Evolutionary conservation across 345 rosid species (phyloP), one percentile per base, ranked within the genome.

Genomic region (Litchi chinensis): DNA sequence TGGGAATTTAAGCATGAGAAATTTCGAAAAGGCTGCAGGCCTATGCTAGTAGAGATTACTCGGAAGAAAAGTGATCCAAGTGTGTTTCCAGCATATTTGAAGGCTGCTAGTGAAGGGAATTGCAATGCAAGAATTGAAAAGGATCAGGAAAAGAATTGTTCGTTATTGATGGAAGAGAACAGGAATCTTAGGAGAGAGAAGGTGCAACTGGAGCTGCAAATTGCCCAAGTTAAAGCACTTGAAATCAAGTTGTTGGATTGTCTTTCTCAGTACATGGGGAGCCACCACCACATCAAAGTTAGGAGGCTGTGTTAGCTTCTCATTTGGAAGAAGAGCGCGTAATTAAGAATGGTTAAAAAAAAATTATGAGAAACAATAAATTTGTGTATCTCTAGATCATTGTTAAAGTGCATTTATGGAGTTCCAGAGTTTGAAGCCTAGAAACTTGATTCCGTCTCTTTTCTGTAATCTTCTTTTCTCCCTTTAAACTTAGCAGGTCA

Each of bases 1-100:
- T 90, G 93, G 91, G 93, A 90, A 60, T 90, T 90, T 76, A 87
- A 79, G 88, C 90, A 90, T 32, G 91, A 86, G 54, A 90, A 86
- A 73, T 90, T 90, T 59, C 77, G 16, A 63, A 90, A 68, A 63
- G 93, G 93, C 0, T 74, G 79, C 40, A 80, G 86, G 76, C 83
- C 87, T 39, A 67, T 83, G 84, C 79, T 90, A n/a, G 73, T 78
- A 19, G 91, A 90, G 82, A 90, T 90, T 37, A 76, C 80, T 22
- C 67, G 93, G 39, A 88, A 86, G 86, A 90, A 78, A 75, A 83
- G 80, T 2, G 90, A 87, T 77, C 72, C 88, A 0, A 87, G 89
- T 62, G 85, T 76, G 18, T 90, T 85, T 65, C 93, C 91, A 13
- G 6, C 90, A 7, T 88, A 71, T 71, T 68, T 90, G 16, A 85